Percentiles rank a stretch among this genome's conserved stretches.
Evolutionary conservation across 108 stramenopile species (phyloP).

Genomic region (Cylindrotheca fusiformis): DNA sequence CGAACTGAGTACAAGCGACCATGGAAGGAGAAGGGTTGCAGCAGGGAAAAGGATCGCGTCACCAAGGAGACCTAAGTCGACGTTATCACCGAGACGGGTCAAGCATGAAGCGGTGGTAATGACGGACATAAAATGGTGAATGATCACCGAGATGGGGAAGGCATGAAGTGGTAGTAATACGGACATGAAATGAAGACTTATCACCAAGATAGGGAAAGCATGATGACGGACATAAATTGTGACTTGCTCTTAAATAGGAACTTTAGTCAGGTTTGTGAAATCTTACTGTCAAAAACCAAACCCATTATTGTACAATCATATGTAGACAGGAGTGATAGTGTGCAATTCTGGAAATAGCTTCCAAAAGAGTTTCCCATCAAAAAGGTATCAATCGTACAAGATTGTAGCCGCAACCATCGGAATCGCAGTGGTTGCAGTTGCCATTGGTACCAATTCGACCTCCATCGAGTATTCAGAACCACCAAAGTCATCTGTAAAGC

Average conservation of each 20-base stretch:
- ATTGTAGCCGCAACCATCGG: constrained; percentile 22
- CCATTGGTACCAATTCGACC: neutral
- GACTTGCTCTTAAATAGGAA: neutral
- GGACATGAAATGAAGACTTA: too few relatives aligned
- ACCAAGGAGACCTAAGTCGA: too few relatives aligned
- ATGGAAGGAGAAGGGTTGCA: too few relatives aligned
- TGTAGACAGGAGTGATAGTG: neutral
- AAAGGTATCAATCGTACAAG: neutral
- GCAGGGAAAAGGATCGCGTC: too few relatives aligned
- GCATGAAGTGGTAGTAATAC: too few relatives aligned
- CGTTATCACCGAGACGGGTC: too few relatives aligned
- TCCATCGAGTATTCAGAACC: neutral
- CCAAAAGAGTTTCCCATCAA: neutral
- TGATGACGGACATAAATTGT: neutral
- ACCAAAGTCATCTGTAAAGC: neutral
- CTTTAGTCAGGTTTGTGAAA: neutral
- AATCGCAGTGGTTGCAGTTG: neutral
- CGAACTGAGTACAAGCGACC: too few relatives aligned
- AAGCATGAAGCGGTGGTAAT: too few relatives aligned
- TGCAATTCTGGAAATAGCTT: neutral
- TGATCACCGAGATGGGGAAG: too few relatives aligned
- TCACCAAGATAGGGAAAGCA: neutral
- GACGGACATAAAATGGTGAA: too few relatives aligned
- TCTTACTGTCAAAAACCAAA: neutral
- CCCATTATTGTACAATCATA: neutral